phyloP scores from a whole-genome alignment of 2,329 filamentous ascomycete species.

The Ceratocystis variospora region DNA sequence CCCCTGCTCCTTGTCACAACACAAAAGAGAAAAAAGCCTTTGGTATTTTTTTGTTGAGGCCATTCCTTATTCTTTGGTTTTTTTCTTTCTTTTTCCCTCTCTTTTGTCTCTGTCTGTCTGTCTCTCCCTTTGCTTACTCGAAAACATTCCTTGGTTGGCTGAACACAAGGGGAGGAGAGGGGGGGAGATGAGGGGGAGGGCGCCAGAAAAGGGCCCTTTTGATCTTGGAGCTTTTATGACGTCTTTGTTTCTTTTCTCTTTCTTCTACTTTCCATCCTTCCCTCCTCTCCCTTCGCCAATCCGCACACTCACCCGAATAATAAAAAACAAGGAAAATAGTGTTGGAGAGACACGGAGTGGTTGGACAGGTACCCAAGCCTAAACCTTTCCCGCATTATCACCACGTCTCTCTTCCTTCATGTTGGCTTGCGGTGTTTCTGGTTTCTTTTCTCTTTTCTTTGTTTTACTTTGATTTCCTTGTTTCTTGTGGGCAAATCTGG shows the following conservation, averaged over 20 bases:
- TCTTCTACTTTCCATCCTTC: neutral
- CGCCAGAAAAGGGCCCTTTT: neutral
- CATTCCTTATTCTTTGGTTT: neutral
- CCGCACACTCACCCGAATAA: neutral
- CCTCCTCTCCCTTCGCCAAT: neutral
- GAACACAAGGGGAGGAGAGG: neutral
- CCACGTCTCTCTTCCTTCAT: conserved; percentile 5
- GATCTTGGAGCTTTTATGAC: neutral
- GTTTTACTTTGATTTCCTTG: conserved; percentile 10
- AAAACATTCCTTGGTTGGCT: neutral
- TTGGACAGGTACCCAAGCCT: neutral
- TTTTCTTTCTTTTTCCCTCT: neutral
- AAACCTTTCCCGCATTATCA: neutral
- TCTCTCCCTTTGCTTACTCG: neutral
- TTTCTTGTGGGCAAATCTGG: conserved; percentile 12
- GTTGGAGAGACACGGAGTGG: neutral
- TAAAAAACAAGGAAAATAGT: neutral
- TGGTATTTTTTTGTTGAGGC: neutral
- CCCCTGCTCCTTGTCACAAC: neutral
- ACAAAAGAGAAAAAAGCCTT: neutral
- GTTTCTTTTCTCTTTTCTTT: neutral
- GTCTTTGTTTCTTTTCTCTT: neutral
- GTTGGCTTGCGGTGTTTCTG: conserved; percentile 9
- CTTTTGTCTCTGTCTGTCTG: neutral
- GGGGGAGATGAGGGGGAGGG: neutral